These are phyloP conservation scores for Vinca minor DNA, from an alignment of 257 asterid species.

Conservation along the genomic window DNA sequence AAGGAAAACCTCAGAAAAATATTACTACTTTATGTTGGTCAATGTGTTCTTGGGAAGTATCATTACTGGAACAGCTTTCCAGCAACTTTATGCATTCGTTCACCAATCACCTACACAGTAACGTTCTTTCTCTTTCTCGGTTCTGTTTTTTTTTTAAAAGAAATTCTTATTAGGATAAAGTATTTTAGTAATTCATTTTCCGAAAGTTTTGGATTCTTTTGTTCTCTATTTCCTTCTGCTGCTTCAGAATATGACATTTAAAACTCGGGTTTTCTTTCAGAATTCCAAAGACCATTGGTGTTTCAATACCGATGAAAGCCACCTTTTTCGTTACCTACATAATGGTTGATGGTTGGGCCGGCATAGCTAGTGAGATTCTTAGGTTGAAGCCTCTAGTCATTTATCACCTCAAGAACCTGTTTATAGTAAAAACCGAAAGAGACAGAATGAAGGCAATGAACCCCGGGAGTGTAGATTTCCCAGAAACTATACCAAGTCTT, in stretches of 20 bases:
- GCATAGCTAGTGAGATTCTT: conserved; percentile 80
- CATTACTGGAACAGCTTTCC: conserved; percentile 88
- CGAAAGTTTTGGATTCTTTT: too few species aligned
- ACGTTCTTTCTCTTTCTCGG: conserved; percentile 16
- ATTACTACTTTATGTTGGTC: conserved; percentile 89
- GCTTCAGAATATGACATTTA: too few species aligned
- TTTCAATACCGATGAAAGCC: conserved; percentile 95
- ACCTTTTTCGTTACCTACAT: conserved; percentile 89
- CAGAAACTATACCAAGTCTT: conserved; percentile 73
- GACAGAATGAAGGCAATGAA: conserved; percentile 82
- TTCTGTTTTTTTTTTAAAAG: neutral
- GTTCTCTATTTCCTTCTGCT: too few species aligned
- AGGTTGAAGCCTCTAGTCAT: conserved; percentile 63
- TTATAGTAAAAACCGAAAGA: conserved; percentile 84
- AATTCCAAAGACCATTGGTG: conserved; percentile 91
- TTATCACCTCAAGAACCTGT: conserved; percentile 77
- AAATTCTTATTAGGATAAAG: neutral
- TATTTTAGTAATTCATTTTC: too few species aligned
- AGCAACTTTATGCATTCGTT: conserved; percentile 90
- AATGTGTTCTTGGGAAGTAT: conserved; percentile 95
- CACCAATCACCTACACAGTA: conserved; percentile 79
- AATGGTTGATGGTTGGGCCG: conserved; percentile 99
- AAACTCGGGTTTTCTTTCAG: conserved; percentile 46
- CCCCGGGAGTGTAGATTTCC: conserved; percentile 73
- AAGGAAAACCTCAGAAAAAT: conserved; percentile 83